These are phyloP conservation scores for Penicillium turbatum DNA, from an alignment of 495 filamentous ascomycete species.

Conservation along the genomic window DNA sequence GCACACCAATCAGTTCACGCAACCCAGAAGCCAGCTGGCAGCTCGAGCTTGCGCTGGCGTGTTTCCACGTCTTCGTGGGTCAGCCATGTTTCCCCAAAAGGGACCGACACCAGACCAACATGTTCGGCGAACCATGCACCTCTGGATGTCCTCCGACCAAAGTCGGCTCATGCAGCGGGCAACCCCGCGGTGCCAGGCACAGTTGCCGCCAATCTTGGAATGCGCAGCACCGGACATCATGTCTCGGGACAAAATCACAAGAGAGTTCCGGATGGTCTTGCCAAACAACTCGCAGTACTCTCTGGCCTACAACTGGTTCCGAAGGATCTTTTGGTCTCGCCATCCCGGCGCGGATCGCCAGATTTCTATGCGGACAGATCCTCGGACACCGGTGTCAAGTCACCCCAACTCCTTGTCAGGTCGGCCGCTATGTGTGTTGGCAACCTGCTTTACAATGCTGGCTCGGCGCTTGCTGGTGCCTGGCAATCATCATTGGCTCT, in stretches of 20 bases:
- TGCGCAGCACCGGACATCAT: neutral
- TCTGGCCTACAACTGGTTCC: neutral
- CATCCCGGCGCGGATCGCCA: slow-evolving; percentile 1
- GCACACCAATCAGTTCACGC: neutral
- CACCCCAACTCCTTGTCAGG: neutral
- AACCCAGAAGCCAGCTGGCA: neutral
- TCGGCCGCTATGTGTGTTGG: slow-evolving; percentile 1
- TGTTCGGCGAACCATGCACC: neutral
- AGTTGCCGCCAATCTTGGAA: neutral
- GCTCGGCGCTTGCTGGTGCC: slow-evolving; percentile 9
- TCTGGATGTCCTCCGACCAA: neutral
- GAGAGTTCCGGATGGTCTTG: neutral
- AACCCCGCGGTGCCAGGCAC: neutral
- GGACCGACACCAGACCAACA: neutral
- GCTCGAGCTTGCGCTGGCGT: slow-evolving; percentile 8
- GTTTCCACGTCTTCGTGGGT: neutral
- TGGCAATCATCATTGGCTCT: slow-evolving; percentile 7
- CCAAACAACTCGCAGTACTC: neutral
- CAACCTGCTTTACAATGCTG: slow-evolving; percentile 6
- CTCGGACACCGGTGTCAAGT: neutral
- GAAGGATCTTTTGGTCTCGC: neutral
- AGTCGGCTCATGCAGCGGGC: neutral
- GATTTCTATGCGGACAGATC: neutral
- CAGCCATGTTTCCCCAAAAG: neutral
- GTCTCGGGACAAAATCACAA: neutral